A percentile compares a stretch with the other conserved stretches of the same genome.
Conservation (phyloP, 805 yeast species). For the Spathaspora boniae region DNA sequence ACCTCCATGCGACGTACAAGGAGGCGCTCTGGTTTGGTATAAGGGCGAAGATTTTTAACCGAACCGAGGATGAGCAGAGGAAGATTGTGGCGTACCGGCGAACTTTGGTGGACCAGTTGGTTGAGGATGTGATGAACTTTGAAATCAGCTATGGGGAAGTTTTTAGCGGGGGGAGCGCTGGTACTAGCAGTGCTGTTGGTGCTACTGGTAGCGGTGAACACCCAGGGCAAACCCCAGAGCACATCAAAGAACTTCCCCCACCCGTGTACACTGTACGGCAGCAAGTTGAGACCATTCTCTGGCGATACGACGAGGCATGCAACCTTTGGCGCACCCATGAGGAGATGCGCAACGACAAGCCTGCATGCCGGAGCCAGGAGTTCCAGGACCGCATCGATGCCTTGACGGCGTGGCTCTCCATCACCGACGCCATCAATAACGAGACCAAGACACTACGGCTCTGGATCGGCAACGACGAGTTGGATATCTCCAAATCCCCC, state of each 20-base stretch:
- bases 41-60: constrained; percentile 74
- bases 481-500: constrained; percentile 53
- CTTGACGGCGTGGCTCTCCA: constrained; percentile 77
- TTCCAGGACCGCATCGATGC: constrained; percentile 71
- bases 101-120: constrained; percentile 65
- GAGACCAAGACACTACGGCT: constrained; percentile 57
- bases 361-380: constrained; percentile 59
- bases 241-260: no score
- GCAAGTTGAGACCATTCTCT: constrained; percentile 56
- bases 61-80: constrained; percentile 76
- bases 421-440: constrained; percentile 62
- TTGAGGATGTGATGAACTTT: constrained; percentile 67
- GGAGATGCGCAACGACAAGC: constrained; percentile 78
- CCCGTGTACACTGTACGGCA: constrained; percentile 26
- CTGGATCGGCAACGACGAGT: constrained; percentile 84
- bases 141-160: constrained; percentile 47
- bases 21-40: constrained; percentile 87
- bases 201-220: no score
- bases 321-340: constrained; percentile 75
- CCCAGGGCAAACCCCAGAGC: no score
- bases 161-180: no score
- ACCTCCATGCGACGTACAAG: constrained; percentile 52
- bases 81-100: constrained; percentile 66
- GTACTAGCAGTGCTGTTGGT: no score
- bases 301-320: constrained; percentile 62